A percentile compares a stretch with the other conserved stretches of the same genome.
phyloP scores from a whole-genome alignment of 2,329 filamentous ascomycete species.

The Fusarium domesticum region DNA sequence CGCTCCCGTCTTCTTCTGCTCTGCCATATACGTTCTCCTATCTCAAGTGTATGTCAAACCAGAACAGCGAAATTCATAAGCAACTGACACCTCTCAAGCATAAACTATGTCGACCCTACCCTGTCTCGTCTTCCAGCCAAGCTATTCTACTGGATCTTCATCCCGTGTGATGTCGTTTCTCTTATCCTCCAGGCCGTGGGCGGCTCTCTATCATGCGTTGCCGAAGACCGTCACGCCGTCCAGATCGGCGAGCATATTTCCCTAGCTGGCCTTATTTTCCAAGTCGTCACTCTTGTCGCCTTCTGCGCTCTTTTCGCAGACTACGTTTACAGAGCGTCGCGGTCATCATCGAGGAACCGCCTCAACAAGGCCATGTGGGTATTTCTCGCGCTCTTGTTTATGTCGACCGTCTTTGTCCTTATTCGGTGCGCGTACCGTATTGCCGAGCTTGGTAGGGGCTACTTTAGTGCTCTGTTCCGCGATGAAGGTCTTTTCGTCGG shows the following conservation, averaged over 20 bases:
- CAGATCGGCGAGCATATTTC: constrained; percentile 46
- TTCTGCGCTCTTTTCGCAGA: constrained; percentile 43
- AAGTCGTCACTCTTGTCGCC: constrained; percentile 46
- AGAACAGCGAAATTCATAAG: background rate
- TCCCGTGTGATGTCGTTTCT: constrained; percentile 48
- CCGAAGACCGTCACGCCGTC: constrained; percentile 30
- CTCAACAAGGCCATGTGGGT: constrained; percentile 39
- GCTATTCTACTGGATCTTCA: constrained; percentile 29
- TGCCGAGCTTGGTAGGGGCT: constrained; percentile 56
- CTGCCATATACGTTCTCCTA: constrained; percentile 29
- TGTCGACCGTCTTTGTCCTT: constrained; percentile 55
- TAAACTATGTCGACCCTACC: constrained; percentile 22
- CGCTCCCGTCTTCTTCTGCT: constrained; percentile 31
- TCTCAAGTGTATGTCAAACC: constrained; percentile 26
- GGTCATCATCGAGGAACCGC: constrained; percentile 29
- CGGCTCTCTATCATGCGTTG: constrained; percentile 43
- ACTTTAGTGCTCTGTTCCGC: constrained; percentile 33
- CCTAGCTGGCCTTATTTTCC: constrained; percentile 50
- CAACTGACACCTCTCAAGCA: constrained; percentile 9
- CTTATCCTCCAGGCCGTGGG: constrained; percentile 51
- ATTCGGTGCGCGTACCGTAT: constrained; percentile 57
- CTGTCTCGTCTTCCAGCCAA: constrained; percentile 23
- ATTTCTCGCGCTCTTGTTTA: constrained; percentile 48
- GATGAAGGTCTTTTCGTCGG: constrained; percentile 26
- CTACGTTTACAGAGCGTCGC: constrained; percentile 37